phyloP scores from a whole-genome alignment of 208 protist genomes.

The Willaertia magna region DNA sequence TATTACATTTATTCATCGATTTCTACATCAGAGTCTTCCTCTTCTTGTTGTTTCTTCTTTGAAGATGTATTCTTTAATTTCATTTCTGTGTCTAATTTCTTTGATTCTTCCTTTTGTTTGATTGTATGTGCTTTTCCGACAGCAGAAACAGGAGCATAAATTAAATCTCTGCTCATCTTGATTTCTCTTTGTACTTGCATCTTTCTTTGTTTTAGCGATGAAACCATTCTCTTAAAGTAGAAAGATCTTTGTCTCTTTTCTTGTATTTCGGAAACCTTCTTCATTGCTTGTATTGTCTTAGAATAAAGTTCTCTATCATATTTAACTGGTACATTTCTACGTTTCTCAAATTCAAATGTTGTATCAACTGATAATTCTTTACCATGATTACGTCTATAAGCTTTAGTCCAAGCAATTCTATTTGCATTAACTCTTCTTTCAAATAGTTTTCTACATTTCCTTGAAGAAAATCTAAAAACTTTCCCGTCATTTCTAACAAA shows the following conservation, averaged over 20 bases:
- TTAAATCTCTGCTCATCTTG: not conserved
- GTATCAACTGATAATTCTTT: slow-evolving; percentile 95
- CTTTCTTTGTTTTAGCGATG: slow-evolving; percentile 14
- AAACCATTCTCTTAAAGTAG: slow-evolving; percentile 74
- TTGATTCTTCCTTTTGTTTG: not conserved
- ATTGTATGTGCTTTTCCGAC: not conserved
- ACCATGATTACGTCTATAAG: slow-evolving; percentile 86
- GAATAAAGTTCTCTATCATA: slow-evolving; percentile 95
- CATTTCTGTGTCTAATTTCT: not conserved
- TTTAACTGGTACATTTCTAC: slow-evolving; percentile 89
- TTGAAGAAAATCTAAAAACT: slow-evolving; percentile 88
- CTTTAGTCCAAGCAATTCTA: slow-evolving; percentile 98
- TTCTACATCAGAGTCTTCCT: not conserved
- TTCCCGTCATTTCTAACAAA: slow-evolving; percentile 98
- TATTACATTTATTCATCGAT: not conserved
- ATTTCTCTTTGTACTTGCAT: not conserved
- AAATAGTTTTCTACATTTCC: slow-evolving; percentile 97
- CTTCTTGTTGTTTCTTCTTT: not conserved
- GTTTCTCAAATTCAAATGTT: slow-evolving; percentile 97
- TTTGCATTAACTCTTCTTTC: slow-evolving; percentile 98
- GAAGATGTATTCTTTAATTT: not conserved
- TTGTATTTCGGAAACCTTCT: slow-evolving; percentile 88
- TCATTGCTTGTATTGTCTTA: slow-evolving; percentile 89
- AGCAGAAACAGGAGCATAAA: not conserved
- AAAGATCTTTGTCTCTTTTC: slow-evolving; percentile 71